Conservation (phyloP, 129 eudicot genomes). For the Flaveria linearis region DNA sequence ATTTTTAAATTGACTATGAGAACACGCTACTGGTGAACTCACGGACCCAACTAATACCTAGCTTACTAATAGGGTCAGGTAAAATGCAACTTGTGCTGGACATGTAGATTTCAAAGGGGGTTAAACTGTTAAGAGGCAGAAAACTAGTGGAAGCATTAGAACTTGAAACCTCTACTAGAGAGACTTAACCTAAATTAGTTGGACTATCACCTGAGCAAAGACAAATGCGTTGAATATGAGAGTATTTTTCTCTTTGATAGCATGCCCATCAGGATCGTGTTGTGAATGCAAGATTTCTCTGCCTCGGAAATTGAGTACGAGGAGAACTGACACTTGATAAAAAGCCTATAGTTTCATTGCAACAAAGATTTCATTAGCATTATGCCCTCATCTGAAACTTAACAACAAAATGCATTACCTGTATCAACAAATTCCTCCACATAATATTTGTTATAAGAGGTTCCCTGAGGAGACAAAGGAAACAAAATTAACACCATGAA, state of each 20-base stretch:
- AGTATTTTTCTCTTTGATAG: constrained; percentile 71
- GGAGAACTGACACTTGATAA: constrained; percentile 80
- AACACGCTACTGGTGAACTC: too few relatives aligned
- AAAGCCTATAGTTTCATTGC: constrained; percentile 50
- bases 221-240: constrained; percentile 90
- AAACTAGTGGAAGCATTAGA: too few relatives aligned
- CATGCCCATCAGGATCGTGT: constrained; percentile 48
- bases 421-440: constrained; percentile 59
- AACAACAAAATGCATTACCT: constrained; percentile 36
- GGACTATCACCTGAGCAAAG: constrained; percentile 66
- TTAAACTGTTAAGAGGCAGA: too few relatives aligned
- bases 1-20: too few relatives aligned
- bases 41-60: too few relatives aligned
- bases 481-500: background rate
- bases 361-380: background rate
- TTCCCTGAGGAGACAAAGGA: constrained; percentile 40
- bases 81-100: background rate
- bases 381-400: background rate
- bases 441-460: constrained; percentile 57
- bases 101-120: too few relatives aligned
- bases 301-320: constrained; percentile 71
- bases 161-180: too few relatives aligned
- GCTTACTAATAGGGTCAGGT: too few relatives aligned
- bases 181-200: background rate
- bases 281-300: constrained; percentile 47